Conservation (phyloP, 768 basidiomycete genomes). For the Tricholoma saponaceum region DNA sequence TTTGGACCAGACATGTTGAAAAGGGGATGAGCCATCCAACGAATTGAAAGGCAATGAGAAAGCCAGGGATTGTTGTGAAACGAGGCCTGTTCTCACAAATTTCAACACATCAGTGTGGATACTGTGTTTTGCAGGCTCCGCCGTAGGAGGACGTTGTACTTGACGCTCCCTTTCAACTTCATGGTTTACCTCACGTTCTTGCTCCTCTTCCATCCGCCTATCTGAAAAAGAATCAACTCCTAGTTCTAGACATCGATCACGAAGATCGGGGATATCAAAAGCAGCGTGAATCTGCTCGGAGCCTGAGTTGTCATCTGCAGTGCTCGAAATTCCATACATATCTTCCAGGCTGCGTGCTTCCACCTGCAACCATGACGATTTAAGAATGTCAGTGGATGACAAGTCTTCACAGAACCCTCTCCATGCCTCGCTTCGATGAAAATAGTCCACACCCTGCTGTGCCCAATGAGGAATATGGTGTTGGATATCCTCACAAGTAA, state of each 20-base stretch:
- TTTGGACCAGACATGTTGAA: conserved; percentile 14
- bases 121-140: conserved; percentile 21
- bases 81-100: conserved; percentile 26
- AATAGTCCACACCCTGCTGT: conserved; percentile 32
- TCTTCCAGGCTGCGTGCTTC: conserved; percentile 33
- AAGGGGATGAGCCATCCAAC: conserved; percentile 4
- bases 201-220: conserved; percentile 39
- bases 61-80: conserved; percentile 9
- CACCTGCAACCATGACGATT: conserved; percentile 31
- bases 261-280: conserved; percentile 15
- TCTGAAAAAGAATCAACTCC: conserved; percentile 19
- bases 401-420: not conserved
- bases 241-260: conserved; percentile 20
- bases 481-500: conserved; percentile 41
- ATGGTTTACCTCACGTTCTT: conserved; percentile 43
- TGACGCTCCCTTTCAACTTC: conserved; percentile 40
- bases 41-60: conserved; percentile 18
- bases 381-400: conserved; percentile 8
- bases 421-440: conserved; percentile 20
- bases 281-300: conserved; percentile 3
- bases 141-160: conserved; percentile 29
- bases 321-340: conserved; percentile 23
- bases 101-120: conserved; percentile 20
- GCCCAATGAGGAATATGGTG: conserved; percentile 37
- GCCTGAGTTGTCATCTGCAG: not conserved